These are phyloP conservation scores for Vanderwaltozyma tropicalis DNA, from an alignment of 805 yeast species.

Conservation along the genomic window DNA sequence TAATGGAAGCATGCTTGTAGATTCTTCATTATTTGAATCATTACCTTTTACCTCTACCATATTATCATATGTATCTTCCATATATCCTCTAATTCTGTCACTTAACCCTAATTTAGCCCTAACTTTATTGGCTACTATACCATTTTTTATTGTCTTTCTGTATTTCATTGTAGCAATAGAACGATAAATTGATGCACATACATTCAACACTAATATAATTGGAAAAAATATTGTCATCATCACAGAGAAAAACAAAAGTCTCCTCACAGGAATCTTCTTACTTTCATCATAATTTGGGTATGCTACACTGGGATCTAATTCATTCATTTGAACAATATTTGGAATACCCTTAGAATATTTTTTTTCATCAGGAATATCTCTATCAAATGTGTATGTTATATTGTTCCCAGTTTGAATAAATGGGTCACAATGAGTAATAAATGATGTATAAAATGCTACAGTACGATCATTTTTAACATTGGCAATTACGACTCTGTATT, in stretches of 20 bases:
- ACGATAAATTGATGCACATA: slow-evolving; percentile 24
- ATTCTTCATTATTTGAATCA: slow-evolving; percentile 3
- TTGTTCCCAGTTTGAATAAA: slow-evolving; percentile 48
- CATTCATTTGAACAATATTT: slow-evolving; percentile 19
- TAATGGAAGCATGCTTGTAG: too few species aligned
- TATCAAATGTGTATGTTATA: slow-evolving; percentile 38
- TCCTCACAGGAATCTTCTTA: too few species aligned
- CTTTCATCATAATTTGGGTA: too few species aligned
- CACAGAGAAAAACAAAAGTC: too few species aligned
- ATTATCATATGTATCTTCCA: slow-evolving; percentile 18
- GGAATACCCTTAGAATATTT: slow-evolving; percentile 15
- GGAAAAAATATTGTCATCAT: slow-evolving; percentile 25
- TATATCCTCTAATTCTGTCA: slow-evolving; percentile 15
- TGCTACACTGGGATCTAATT: slow-evolving; percentile 14
- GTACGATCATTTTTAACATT: slow-evolving; percentile 76
- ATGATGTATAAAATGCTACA: slow-evolving; percentile 80
- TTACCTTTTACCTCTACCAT: slow-evolving; percentile 13
- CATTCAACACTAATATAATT: slow-evolving; percentile 17
- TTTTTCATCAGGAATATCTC: slow-evolving; percentile 25
- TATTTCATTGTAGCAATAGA: slow-evolving; percentile 18
- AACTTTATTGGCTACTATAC: slow-evolving; percentile 13
- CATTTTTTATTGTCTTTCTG: slow-evolving; percentile 16
- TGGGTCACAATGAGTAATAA: slow-evolving; percentile 62
- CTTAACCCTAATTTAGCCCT: slow-evolving; percentile 18
- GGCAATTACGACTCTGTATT: slow-evolving; percentile 51